phyloP scores from a whole-genome alignment of 2,329 filamentous ascomycete genomes.

The Clonostachys solani region DNA sequence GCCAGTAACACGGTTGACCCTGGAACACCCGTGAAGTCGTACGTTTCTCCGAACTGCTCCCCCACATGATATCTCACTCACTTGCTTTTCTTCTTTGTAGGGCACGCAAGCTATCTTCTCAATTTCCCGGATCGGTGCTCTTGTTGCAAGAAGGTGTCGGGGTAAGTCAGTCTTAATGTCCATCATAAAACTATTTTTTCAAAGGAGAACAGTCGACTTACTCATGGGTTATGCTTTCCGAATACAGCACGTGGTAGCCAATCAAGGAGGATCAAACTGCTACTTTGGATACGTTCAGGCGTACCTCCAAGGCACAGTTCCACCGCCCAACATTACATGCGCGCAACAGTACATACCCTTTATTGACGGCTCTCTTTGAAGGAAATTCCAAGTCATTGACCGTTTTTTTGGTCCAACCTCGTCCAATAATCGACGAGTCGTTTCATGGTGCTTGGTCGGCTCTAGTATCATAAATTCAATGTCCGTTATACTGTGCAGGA shows the following conservation, averaged over 20 bases:
- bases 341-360: slow-evolving; percentile 20
- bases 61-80: slow-evolving; percentile 3
- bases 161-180: slow-evolving; percentile 14
- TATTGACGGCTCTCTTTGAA: slow-evolving; percentile 3
- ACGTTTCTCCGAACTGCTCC: slow-evolving; percentile 7
- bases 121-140: slow-evolving; percentile 20
- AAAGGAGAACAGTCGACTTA: slow-evolving; percentile 7
- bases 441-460: too few relatives aligned
- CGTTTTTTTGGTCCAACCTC: too few relatives aligned
- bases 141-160: slow-evolving; percentile 23
- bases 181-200: slow-evolving; percentile 3
- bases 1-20: slow-evolving; percentile 30
- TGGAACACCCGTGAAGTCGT: slow-evolving; percentile 27
- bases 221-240: slow-evolving; percentile 2
- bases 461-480: too few relatives aligned
- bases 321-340: slow-evolving; percentile 22
- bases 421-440: too few relatives aligned
- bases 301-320: slow-evolving; percentile 25
- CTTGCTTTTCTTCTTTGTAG: slow-evolving; percentile 9
- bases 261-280: slow-evolving; percentile 21
- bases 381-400: too few relatives aligned
- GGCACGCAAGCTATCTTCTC: slow-evolving; percentile 17
- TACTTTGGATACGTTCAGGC: slow-evolving; percentile 28
- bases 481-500: too few relatives aligned
- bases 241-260: slow-evolving; percentile 18